Conservation (phyloP, 164 flowering plant species). For the Stephania japonica region DNA sequence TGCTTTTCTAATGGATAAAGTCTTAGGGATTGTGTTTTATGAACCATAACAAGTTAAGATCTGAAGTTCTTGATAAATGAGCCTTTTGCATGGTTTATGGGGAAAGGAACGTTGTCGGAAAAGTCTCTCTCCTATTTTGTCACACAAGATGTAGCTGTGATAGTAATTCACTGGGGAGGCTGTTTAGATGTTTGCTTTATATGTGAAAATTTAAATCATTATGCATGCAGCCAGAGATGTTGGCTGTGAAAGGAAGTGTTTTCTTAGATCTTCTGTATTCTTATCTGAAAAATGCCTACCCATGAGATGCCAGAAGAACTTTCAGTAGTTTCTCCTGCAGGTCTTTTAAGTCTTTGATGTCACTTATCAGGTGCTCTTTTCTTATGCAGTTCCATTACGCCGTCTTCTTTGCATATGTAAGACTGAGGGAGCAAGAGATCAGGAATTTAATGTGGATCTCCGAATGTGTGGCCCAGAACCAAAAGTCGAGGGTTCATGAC, state of each 20-base stretch:
- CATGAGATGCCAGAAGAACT: neutral
- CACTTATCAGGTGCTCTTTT: neutral
- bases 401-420: constrained; percentile 96
- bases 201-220: no score
- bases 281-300: neutral
- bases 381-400: constrained; percentile 84
- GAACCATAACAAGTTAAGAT: neutral
- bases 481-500: constrained; percentile 95
- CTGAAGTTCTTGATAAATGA: neutral
- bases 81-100: neutral
- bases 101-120: neutral
- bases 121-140: neutral
- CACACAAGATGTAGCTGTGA: neutral
- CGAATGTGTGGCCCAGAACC: constrained; percentile 99
- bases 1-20: neutral
- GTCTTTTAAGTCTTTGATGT: neutral
- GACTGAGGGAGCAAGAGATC: constrained; percentile 98
- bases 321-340: neutral
- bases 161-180: neutral
- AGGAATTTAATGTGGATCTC: constrained; percentile 99
- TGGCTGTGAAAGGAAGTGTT: neutral
- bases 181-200: no score
- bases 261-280: neutral
- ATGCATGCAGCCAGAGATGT: neutral
- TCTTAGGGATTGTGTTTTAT: neutral